Percentiles rank a stretch among this genome's conserved stretches.
Conservation (phyloP, 805 yeast species). For the Kregervanrija pseudodelftensis region DNA sequence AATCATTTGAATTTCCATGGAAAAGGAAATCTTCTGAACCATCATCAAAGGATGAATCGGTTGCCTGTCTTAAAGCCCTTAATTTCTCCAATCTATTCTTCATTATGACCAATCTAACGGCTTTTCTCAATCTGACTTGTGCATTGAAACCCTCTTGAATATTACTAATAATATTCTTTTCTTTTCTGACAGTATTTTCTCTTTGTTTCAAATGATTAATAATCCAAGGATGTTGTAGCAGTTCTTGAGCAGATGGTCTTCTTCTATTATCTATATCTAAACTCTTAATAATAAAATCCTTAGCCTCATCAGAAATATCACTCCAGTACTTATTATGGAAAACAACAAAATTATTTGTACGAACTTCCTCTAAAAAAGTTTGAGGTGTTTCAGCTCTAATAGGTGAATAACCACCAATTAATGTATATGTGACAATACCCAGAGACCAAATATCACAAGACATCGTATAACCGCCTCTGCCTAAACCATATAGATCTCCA, state of each 20-base stretch:
- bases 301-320: conserved; percentile 72
- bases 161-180: conserved; percentile 66
- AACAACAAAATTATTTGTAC: conserved; percentile 64
- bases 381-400: conserved; percentile 77
- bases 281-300: conserved; percentile 65
- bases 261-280: conserved; percentile 59
- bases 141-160: conserved; percentile 80
- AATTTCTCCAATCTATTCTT: conserved; percentile 72
- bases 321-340: conserved; percentile 88
- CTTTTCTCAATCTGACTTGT: conserved; percentile 75
- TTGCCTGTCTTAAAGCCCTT: conserved; percentile 51
- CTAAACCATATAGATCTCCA: conserved; percentile 29
- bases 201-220: conserved; percentile 30
- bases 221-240: conserved; percentile 75
- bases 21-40: conserved; percentile 27
- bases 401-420: conserved; percentile 89
- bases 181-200: conserved; percentile 9
- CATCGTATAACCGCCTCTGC: conserved; percentile 75
- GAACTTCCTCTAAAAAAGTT: conserved; percentile 76
- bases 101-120: conserved; percentile 76
- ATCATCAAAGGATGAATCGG: conserved; percentile 32
- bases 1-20: conserved; percentile 33
- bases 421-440: conserved; percentile 87
- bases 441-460: conserved; percentile 96
- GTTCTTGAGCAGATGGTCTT: conserved; percentile 61